Base-by-base conservation (phyloP, 352 stramenopile genomes). In the Discostella stelligera region DNA sequence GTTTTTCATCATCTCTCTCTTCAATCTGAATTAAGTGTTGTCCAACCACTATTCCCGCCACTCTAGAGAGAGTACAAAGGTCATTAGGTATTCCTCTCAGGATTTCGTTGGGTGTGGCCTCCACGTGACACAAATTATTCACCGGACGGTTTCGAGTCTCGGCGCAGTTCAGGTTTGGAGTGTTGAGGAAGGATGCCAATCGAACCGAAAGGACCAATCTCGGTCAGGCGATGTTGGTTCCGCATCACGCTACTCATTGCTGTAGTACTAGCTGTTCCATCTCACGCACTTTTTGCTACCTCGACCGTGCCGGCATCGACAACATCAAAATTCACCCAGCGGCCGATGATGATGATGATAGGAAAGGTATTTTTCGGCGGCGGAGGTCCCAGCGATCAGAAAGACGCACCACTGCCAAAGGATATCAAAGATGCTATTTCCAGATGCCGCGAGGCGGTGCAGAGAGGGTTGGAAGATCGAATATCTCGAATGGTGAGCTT, bases 371-470 rank as follows among this genome's bases (percentile, higher is more conserved):
- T 79, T 44, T 67, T 79, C 13, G 53, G 53, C 25, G 59, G 74
- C 21, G 55, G 50, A 20, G 54, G 59, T 41, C 32, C 48, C 49
- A 48, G 54, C 32, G 66, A 55, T 0, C 58, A 18, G 3, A 71
- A 76, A 58, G 56, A 78, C n/a, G 68, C 48, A 13, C 68, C 71
- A 46, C 50, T 92, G 7, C 86, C 86, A 16, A 79, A 79, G 49
- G 86, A 92, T 62, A 83, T 92, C 27, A 90, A 91, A 59, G 84
- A 91, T 74, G 87, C 84, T n/a, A 85, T 92, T 25, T 86, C 74
- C 13, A 85, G 82, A 71, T 92, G 87, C 56, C 80, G 83, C 39
- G 69, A 53, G 21, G 80, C 84, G 11, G 83, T 86, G 3, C 87
- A 92, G 75, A 82, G 83, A 46, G 87, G 74, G 5, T 61, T 91